Evolutionary conservation across 2,329 filamentous ascomycete species (phyloP).

Genomic region (Pestalotiopsis fici): DNA sequence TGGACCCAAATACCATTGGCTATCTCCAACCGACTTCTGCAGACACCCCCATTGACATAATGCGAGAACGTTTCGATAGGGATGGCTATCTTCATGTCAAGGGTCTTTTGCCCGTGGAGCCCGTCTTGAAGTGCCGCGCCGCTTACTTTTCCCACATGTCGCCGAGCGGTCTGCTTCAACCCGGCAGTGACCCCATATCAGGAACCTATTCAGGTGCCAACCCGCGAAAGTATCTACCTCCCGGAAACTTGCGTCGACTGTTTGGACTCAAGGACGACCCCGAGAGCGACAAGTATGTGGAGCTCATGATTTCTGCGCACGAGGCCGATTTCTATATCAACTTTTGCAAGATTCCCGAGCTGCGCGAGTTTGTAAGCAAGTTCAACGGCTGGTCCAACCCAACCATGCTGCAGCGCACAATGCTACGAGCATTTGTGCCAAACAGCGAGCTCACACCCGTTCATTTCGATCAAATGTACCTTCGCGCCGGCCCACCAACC

Average conservation of each 20-base stretch:
- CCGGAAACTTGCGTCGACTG: slow-evolving; percentile 11
- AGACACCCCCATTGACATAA: not conserved
- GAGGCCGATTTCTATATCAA: not conserved
- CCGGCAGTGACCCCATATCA: slow-evolving; percentile 12
- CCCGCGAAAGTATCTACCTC: slow-evolving; percentile 1
- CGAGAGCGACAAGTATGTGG: slow-evolving; percentile 1
- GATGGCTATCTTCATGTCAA: slow-evolving; percentile 10
- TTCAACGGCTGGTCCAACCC: slow-evolving; percentile 1
- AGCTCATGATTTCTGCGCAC: not conserved
- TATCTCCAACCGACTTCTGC: not conserved
- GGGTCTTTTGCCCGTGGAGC: slow-evolving; percentile 11
- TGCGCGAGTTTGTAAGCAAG: not conserved
- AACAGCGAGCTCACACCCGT: slow-evolving; percentile 5
- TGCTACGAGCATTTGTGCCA: not conserved
- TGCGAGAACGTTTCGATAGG: not conserved
- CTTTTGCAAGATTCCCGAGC: not conserved
- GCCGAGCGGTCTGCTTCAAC: slow-evolving; percentile 14
- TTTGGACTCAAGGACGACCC: slow-evolving; percentile 4
- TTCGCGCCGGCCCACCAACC: slow-evolving; percentile 8
- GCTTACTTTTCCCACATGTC: slow-evolving; percentile 16
- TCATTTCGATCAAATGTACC: slow-evolving; percentile 10
- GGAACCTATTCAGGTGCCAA: slow-evolving; percentile 15
- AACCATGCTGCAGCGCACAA: not conserved
- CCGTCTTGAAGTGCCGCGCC: slow-evolving; percentile 12
- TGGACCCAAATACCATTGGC: not conserved